Base-by-base conservation (phyloP, 1,284 basidiomycete genomes). In the Trichosporon sp. region DNA sequence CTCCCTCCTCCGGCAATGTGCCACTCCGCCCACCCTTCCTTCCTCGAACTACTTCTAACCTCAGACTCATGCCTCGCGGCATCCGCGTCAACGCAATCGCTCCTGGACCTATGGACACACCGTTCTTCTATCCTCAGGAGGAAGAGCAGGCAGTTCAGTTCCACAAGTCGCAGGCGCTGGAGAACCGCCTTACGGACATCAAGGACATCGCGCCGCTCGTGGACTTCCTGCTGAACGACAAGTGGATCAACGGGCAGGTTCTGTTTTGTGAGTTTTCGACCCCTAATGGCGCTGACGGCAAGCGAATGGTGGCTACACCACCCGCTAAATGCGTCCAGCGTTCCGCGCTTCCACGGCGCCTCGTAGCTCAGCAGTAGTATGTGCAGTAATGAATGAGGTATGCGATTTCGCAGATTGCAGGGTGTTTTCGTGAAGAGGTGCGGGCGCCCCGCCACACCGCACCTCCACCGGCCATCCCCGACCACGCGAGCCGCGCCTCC, bases 221-320 rank as follows among this genome's bases (percentile, higher is more conserved):
- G 34, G 53, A 68, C 38, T 73, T 65, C 62, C 70, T 73, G 21
- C 13, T n/a, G 25, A 65, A 35, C 3, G 72, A 73, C 64, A 68
- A 70, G 66, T 73, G 72, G 72, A 69, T 73, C 47, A 73, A 47
- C 4, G 72, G 72, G 11, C 72, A 73, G 70, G 63, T 65, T 13
- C 27, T 73, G 23, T 73, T 71, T 70, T 73, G 72, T 73, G n/a
- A 31, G 35, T 29, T 6, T 3, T 15, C 2, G 13, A 1, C 44
- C 6, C 13, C 2, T n/a, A 3, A 13, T 18, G 25, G 6, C 32
- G 58, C 68, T 69, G 21, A 69, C 66, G 13, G 0, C 69, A 72
- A n/a, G 71, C 71, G 18, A 72, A 72, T 60, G 71, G 71, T n/a
- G 71, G 71, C 15, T 72, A 72, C 71, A 72, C 71, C 27, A 72